Evolutionary conservation across 139 green algal species (phyloP), one percentile per base, ranked within the genome.

Genomic region (Chlorella sp.): DNA sequence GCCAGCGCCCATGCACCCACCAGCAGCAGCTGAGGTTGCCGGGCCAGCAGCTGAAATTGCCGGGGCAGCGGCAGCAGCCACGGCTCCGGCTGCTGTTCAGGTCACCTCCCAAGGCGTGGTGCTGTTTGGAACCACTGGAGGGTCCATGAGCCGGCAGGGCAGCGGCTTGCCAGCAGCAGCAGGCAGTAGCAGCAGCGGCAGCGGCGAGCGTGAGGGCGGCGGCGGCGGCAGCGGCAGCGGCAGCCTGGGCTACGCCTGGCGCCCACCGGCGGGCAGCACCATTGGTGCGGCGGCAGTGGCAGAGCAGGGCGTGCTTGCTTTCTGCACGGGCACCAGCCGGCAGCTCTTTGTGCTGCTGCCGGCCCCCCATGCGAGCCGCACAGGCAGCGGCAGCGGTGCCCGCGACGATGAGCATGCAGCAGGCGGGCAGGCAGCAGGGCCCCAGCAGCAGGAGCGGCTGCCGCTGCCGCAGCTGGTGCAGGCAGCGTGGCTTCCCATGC

Each of bases 261-360:
- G 15, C 40, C 81, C 88, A 24, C 88, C 88, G 66, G 40, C 81
- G 3, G 88, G 88, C 19, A n/a, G 48, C 53, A 83, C 28, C 66
- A 86, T 91, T 24, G 80, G 80, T 0, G 88, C 81, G 11, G 88
- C 88, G 12, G 88, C 71, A 0, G 88, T 91, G n/a, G 40, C 66
- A 19, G 80, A 82, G 18, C 30, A 16, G 30, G 66, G 37, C 3
- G 80, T 91, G 80, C 66, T 91, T 42, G 61, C 86, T 24, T 81
- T 84, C 34, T 87, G 84, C 66, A 88, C 88, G 5, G 84, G 84
- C 64, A 36, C 68, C 80, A 60, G n/a, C n/a, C 88, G 88, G 0
- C 73, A 86, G 40, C 64, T 91, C 66, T 37, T 71, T 3, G 78
- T 48, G 64, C 88, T 91, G 42, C 80, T 87, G 66, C 64, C 80